These are phyloP conservation scores for Phytophthora podocarpi DNA, from an alignment of 352 stramenopile species.

Conservation along the genomic window DNA sequence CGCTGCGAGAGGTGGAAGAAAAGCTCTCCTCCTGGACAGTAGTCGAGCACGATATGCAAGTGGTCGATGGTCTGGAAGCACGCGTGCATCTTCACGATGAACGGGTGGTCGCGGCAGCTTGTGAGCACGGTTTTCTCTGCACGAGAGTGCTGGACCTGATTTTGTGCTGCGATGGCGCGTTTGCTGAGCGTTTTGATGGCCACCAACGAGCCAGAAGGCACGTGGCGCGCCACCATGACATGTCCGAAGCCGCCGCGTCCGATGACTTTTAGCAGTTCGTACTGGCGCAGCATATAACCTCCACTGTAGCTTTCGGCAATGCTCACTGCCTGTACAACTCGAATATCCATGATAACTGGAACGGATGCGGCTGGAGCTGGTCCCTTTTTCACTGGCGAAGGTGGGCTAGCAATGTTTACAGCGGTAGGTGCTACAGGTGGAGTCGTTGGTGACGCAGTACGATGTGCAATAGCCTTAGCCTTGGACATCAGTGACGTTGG, in stretches of 20 bases:
- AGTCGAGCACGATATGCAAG: slow-evolving; percentile 76
- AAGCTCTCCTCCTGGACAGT: slow-evolving; percentile 75
- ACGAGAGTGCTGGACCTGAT: slow-evolving; percentile 88
- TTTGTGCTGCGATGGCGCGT: slow-evolving; percentile 71
- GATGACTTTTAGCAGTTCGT: slow-evolving; percentile 82
- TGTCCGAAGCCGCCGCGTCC: slow-evolving; percentile 88
- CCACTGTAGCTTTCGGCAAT: slow-evolving; percentile 85
- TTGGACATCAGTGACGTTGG: slow-evolving; percentile 31
- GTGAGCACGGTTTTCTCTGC: slow-evolving; percentile 88
- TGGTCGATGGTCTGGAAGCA: slow-evolving; percentile 89
- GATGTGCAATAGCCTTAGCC: slow-evolving; percentile 28
- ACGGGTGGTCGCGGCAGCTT: slow-evolving; percentile 89
- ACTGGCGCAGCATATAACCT: slow-evolving; percentile 74
- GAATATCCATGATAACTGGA: slow-evolving; percentile 45
- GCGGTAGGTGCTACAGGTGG: slow-evolving; percentile 8
- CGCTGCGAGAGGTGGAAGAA: slow-evolving; percentile 88
- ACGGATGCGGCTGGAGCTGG: slow-evolving; percentile 21
- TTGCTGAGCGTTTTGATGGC: slow-evolving; percentile 89
- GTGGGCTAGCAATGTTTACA: slow-evolving; percentile 6
- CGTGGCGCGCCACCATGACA: slow-evolving; percentile 78
- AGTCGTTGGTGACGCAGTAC: slow-evolving; percentile 18
- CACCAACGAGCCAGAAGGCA: slow-evolving; percentile 57
- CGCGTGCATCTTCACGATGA: slow-evolving; percentile 90
- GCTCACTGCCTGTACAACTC: slow-evolving; percentile 71
- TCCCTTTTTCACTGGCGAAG: slow-evolving; percentile 23